phyloP scores from a whole-genome alignment of 192 early-diverging fungal species.

The Chytriomyces sp. region DNA sequence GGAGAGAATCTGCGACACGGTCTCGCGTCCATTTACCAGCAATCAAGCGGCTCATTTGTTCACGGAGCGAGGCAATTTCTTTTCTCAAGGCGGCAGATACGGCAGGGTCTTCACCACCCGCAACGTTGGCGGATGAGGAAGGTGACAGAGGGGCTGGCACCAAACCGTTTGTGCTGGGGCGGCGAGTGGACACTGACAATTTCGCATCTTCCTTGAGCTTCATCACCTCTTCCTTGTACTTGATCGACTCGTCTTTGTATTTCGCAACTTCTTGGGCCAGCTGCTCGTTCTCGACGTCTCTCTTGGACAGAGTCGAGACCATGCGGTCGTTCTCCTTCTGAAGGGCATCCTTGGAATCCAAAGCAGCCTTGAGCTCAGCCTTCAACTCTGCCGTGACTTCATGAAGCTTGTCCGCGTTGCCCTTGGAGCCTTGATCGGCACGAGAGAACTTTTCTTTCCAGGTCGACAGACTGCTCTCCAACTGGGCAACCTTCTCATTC shows the following conservation, averaged over 20 bases:
- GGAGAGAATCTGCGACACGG: slow-evolving; percentile 50
- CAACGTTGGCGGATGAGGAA: not conserved
- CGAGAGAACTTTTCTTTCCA: slow-evolving; percentile 79
- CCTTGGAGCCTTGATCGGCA: slow-evolving; percentile 63
- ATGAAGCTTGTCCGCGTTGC: slow-evolving; percentile 48
- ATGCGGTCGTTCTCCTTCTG: slow-evolving; percentile 67
- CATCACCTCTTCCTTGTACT: slow-evolving; percentile 59
- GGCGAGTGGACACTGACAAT: not conserved
- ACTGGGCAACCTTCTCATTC: slow-evolving; percentile 58
- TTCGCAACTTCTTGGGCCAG: slow-evolving; percentile 59
- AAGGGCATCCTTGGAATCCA: slow-evolving; percentile 62
- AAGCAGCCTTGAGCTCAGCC: slow-evolving; percentile 60
- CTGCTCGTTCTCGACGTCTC: slow-evolving; percentile 68
- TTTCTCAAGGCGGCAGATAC: slow-evolving; percentile 66
- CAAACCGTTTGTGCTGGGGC: slow-evolving; percentile 35
- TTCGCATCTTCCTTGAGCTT: slow-evolving; percentile 39
- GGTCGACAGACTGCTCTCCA: slow-evolving; percentile 67
- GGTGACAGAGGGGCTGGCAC: not conserved
- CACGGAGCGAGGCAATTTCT: slow-evolving; percentile 71
- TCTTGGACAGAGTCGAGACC: slow-evolving; percentile 60
- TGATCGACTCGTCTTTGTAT: slow-evolving; percentile 70
- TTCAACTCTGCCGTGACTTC: slow-evolving; percentile 66
- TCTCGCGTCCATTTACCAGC: slow-evolving; percentile 67
- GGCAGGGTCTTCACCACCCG: slow-evolving; percentile 61
- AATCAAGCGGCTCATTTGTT: slow-evolving; percentile 73